Evolutionary conservation across 352 stramenopile genomes (phyloP), one percentile per base, ranked within the genome.

Genomic region (Pythium coloratum): DNA sequence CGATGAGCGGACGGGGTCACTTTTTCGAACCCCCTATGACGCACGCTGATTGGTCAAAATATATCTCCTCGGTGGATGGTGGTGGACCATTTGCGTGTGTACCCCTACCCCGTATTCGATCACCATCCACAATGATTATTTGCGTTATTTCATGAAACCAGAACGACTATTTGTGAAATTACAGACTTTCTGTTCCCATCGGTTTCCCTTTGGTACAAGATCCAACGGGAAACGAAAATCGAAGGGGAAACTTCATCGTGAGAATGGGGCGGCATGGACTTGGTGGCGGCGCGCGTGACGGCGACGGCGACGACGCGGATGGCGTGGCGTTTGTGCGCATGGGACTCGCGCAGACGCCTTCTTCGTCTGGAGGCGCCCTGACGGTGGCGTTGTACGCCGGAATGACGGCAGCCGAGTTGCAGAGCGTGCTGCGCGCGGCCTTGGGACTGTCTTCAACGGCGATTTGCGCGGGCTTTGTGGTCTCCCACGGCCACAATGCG

Each of bases 311-410:
- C 12, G 40, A 40, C 40, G 57, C 13, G 38, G 64, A 70, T 49
- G 50, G 64, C 64, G 56, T 70, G 47, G 50, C 50, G 47, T 64
- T 65, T 53, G 64, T 70, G 13, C 64, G 64, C 12, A 38, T 70
- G 1, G 64, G 18, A 20, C 47, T 58, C 24, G 10, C 14, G 46
- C 33, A 42, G 26, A 13, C 3, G 6, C 26, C 47, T 44, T 6
- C n/a, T 38, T 16, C 55, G 42, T 32, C 42, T 2, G 26, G 20
- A 32, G 12, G 47, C 47, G 33, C 14, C 5, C 59, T 50, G 44
- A 86, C 78, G 1, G 58, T 92, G 34, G 84, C 72, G n/a, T 46
- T 92, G 12, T 88, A 88, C 64, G 66, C 73, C 8, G 84, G 80
- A 10, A 88, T 92, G 66, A 33, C 63, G 26, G 55, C 72, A 0